These are phyloP conservation scores for Ustilago trichophora DNA, from an alignment of 1,284 basidiomycete species.

Conservation along the genomic window DNA sequence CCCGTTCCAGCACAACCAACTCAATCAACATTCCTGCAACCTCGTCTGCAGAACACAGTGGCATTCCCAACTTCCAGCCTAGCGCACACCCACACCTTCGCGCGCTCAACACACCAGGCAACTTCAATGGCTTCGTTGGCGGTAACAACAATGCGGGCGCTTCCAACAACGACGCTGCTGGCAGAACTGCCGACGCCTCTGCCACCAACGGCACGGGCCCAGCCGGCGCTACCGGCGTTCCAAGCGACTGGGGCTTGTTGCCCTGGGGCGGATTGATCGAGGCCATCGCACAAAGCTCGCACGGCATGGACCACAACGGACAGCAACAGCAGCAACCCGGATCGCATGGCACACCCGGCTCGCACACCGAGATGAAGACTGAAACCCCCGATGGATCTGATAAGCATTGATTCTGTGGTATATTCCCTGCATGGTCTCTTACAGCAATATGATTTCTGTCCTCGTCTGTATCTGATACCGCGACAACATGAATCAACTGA, in stretches of 20 bases:
- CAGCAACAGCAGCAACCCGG: conserved; percentile 17
- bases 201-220: conserved; percentile 2
- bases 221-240: not conserved
- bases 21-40: conserved; percentile 46
- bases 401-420: conserved; percentile 11
- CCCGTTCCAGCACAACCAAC: conserved; percentile 15
- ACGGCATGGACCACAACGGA: conserved; percentile 30
- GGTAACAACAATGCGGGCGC: not conserved
- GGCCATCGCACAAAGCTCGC: conserved; percentile 51
- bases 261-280: conserved; percentile 59
- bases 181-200: not conserved
- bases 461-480: too few relatives aligned
- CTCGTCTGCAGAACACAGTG: conserved; percentile 23
- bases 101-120: conserved; percentile 26
- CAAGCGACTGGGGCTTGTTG: conserved; percentile 41
- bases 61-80: conserved; percentile 35
- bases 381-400: conserved; percentile 38
- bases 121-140: conserved; percentile 16
- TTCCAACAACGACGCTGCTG: not conserved
- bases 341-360: conserved; percentile 23
- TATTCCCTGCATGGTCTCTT: not conserved
- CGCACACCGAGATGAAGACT: conserved; percentile 22
- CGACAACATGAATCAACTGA: too few relatives aligned
- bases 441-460: too few relatives aligned
- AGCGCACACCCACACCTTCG: conserved; percentile 43